Evolutionary conservation across 1,284 basidiomycete genomes (phyloP), one percentile per base, ranked within the genome.

Genomic region (Leccinum solheimii): DNA sequence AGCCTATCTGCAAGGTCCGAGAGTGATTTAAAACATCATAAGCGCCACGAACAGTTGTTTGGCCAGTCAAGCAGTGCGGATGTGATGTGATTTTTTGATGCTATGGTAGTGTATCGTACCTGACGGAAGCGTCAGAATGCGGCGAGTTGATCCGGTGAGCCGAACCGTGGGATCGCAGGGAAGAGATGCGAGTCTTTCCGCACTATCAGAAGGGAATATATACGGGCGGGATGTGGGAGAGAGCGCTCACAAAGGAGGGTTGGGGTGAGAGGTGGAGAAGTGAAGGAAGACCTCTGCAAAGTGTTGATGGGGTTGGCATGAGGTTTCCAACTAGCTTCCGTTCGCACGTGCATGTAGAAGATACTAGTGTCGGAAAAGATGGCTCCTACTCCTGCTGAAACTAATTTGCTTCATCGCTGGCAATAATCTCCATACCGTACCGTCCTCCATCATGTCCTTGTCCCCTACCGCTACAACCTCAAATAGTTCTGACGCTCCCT

Each of bases 381-480:
- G 53, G 13, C 50, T 23, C 49, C 23, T 50, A 34, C 59, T 65
- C 14, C 14, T 50, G 40, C 59, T 67, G 67, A 66, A 62, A 66
- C 66, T 23, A n/a, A 52, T 57, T 57, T 49, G 26, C 60, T 36
- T 55, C 60, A 52, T 68, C 67, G 58, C 57, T 55, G 65, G 57
- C 68, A 58, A 53, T 55, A 62, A 36, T 66, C 56, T 49, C 48
- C 59, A 32, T 49, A 19, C 48, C 34, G 8, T 36, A 66, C 50
- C 5, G 14, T 34, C 48, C 11, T 43, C 36, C 59, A 60, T 36
- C 66, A 78, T 78, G 77, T 78, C 76, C 14, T 62, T 78, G 58
- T 78, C 76, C 14, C 77, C 77, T 27, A 67, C 65, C 30, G 62
- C 76, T 11, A 68, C 74, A 21, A 58, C 66, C 32, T 71, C 77